These are phyloP conservation scores for Sporothrix protearum DNA, from an alignment of 2,329 filamentous ascomycete species.

Conservation along the genomic window DNA sequence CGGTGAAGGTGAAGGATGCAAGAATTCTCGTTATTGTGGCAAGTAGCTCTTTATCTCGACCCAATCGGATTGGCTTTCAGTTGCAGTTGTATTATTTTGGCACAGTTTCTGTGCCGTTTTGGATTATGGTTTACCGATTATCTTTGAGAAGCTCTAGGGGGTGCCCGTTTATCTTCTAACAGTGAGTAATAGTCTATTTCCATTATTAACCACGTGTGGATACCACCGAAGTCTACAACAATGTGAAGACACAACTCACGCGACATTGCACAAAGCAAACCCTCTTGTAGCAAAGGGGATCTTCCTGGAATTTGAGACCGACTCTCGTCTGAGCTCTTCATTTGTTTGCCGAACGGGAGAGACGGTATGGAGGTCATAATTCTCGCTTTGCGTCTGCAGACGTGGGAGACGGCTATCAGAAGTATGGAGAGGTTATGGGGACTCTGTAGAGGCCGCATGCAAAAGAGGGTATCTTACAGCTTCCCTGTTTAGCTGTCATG, in stretches of 20 bases:
- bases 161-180: not conserved
- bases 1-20: not conserved
- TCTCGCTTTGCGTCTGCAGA: not conserved
- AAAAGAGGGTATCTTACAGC: conserved; percentile 4
- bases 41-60: not conserved
- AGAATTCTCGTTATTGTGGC: not conserved
- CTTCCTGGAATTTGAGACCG: not conserved
- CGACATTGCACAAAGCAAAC: not conserved
- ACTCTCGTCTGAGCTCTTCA: not conserved
- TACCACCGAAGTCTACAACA: not conserved
- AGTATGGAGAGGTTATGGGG: too few species aligned
- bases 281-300: not conserved
- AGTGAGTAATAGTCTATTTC: not conserved
- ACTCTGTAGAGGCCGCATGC: not conserved
- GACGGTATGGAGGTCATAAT: not conserved
- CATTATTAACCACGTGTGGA: not conserved
- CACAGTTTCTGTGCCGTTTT: not conserved
- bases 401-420: too few species aligned
- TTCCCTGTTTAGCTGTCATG: conserved; percentile 15
- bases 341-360: not conserved
- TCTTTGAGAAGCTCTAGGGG: not conserved
- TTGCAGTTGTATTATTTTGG: not conserved
- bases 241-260: not conserved
- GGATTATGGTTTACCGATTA: not conserved
- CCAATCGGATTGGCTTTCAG: not conserved